These are phyloP conservation scores for Nicotiana undulata DNA, from an alignment of 257 asterid genomes.

Conservation along the genomic window DNA sequence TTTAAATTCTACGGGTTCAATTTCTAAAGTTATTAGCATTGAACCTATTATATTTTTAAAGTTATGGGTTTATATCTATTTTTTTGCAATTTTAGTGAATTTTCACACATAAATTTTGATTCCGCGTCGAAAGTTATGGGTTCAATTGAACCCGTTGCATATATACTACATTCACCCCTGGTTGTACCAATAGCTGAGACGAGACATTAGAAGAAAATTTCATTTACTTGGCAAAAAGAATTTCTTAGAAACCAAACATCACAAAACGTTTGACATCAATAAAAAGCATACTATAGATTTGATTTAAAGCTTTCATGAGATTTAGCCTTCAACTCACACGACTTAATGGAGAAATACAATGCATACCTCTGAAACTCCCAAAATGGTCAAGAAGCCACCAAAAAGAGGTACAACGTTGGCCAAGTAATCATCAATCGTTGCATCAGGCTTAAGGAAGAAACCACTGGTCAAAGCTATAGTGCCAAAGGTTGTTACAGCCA, in stretches of 20 bases:
- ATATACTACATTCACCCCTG: too few relatives aligned
- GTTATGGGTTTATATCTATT: too few relatives aligned
- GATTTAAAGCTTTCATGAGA: slow-evolving; percentile 1
- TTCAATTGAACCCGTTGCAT: too few relatives aligned
- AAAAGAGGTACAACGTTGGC: slow-evolving; percentile 63
- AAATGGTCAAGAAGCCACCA: slow-evolving; percentile 85
- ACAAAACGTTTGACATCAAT: not conserved
- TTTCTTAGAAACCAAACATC: not conserved
- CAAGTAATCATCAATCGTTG: slow-evolving; percentile 66
- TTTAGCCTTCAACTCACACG: not conserved
- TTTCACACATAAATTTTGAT: too few relatives aligned
- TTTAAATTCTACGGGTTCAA: too few relatives aligned
- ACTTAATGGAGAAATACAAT: not conserved
- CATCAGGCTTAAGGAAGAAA: slow-evolving; percentile 74
- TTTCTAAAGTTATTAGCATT: too few relatives aligned
- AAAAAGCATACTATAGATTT: not conserved
- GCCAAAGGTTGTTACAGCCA: slow-evolving; percentile 70
- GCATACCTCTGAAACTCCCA: slow-evolving; percentile 84
- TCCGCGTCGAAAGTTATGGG: too few relatives aligned
- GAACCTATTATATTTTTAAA: too few relatives aligned
- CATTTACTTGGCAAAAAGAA: not conserved
- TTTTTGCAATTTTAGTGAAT: too few relatives aligned
- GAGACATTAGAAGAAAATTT: not conserved
- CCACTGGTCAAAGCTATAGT: slow-evolving; percentile 86
- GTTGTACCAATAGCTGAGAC: not conserved